Base-by-base conservation (phyloP, 768 basidiomycete genomes). In the Galerina marginata region DNA sequence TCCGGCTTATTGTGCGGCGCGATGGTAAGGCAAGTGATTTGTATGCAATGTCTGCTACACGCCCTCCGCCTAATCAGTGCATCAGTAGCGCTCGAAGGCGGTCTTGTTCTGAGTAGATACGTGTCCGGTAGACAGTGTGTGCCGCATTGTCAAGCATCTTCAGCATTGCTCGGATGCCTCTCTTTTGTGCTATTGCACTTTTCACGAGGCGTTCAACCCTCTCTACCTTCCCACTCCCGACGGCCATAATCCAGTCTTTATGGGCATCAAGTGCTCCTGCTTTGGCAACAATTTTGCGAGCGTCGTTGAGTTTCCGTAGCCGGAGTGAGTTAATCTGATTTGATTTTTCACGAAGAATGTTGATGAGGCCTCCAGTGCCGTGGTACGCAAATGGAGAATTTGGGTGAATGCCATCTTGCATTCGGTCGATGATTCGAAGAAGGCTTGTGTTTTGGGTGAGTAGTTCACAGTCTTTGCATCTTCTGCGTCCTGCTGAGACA, bases 61-160 rank as follows among this genome's bases (percentile, higher is more conserved):
- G 11, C 3, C 15, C 42, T 0, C 71, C 70, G 9, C 54, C 68
- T 5, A 72, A 4, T 6, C 57, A 38, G 66, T 60, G 67, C 4
- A 70, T 5, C 0, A 71, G 49, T 2, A 68, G 11, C 0, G 54
- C 61, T 10, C 50, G 38, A 15, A 72, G 11, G 1, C 60, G 48
- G 1, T 72, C 69, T 6, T 60, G 47, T n/a, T 71, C 68, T 4
- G 50, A 65, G 29, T 55, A 72, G 46, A 55, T 67, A 26, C 58
- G 61, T 9, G 65, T 58, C 7, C 62, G 54, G 37, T 74, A 71
- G 2, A 62, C 37, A 3, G 60, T 59, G 6, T 42, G 14, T 4
- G 60, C 61, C 4, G 69, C 69, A 2, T 45, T 7, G 6, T 63
- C 45, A 33, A 61, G 50, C 6, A 46, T n/a, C 2, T 36, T n/a